phyloP scores from a whole-genome alignment of 257 asterid species.

The Nicotiana tomentosiformis region DNA sequence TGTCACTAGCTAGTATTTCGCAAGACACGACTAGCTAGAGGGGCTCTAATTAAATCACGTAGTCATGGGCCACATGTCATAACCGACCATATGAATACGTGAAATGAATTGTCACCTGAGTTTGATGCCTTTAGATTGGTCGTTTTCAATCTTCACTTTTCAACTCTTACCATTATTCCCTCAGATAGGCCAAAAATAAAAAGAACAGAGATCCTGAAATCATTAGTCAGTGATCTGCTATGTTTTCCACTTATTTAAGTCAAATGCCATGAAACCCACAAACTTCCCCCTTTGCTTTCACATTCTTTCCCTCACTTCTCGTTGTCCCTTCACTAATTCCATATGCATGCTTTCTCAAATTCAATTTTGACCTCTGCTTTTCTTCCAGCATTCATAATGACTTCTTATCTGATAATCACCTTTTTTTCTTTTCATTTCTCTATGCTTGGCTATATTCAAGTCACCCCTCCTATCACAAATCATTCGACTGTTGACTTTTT shows the following conservation, averaged over 20 bases:
- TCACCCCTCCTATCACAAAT: not conserved
- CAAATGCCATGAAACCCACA: slow-evolving; percentile 15
- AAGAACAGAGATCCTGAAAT: slow-evolving; percentile 23
- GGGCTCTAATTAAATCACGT: not conserved
- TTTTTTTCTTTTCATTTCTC: not conserved
- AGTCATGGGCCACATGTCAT: not conserved
- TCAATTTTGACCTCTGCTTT: slow-evolving; percentile 32
- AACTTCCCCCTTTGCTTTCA: slow-evolving; percentile 1
- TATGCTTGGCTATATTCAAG: not conserved
- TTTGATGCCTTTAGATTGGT: not conserved
- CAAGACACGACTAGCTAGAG: not conserved
- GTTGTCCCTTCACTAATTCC: not conserved
- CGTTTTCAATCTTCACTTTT: not conserved
- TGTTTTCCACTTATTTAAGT: slow-evolving; percentile 23
- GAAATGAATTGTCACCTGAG: not conserved
- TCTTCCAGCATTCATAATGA: slow-evolving; percentile 5
- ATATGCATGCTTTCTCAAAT: not conserved
- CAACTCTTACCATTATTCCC: not conserved
- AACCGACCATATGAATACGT: not conserved
- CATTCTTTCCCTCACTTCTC: not conserved
- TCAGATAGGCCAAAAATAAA: slow-evolving; percentile 5
- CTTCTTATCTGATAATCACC: not conserved
- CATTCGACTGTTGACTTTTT: not conserved
- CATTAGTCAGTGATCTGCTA: slow-evolving; percentile 6
- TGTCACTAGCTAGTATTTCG: not conserved